Evolutionary conservation across 305 asterid species (phyloP).

Genomic region (Solanum hybrid): DNA sequence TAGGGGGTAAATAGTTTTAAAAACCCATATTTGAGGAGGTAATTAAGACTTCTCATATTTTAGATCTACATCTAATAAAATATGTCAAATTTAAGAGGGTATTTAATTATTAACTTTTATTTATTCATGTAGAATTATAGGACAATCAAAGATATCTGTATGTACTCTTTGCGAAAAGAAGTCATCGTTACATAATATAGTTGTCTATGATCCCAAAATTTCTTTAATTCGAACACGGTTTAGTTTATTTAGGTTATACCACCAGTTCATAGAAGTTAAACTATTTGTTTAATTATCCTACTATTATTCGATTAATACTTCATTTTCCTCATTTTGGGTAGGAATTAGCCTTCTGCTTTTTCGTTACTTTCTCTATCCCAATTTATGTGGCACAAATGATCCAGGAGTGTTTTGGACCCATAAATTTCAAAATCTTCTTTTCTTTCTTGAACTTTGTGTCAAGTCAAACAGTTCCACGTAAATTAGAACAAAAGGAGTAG

Average conservation of each 20-base stretch:
- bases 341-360: background rate
- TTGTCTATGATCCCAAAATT: background rate
- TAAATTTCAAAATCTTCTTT: background rate
- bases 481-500: background rate
- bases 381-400: no score
- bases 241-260: no score
- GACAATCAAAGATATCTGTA: background rate
- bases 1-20: no score
- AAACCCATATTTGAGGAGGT: no score
- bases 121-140: background rate
- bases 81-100: no score
- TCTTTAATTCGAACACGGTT: background rate
- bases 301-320: background rate
- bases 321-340: background rate
- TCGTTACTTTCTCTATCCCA: background rate
- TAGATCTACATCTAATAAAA: no score
- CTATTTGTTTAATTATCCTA: background rate
- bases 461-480: background rate
- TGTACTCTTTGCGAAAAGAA: background rate
- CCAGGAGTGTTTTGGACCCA: background rate
- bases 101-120: no score
- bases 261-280: no score
- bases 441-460: background rate
- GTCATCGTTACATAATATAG: background rate
- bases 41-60: no score